Evolutionary conservation across 805 yeast genomes (phyloP).

Genomic region (Metschnikowia proteae): DNA sequence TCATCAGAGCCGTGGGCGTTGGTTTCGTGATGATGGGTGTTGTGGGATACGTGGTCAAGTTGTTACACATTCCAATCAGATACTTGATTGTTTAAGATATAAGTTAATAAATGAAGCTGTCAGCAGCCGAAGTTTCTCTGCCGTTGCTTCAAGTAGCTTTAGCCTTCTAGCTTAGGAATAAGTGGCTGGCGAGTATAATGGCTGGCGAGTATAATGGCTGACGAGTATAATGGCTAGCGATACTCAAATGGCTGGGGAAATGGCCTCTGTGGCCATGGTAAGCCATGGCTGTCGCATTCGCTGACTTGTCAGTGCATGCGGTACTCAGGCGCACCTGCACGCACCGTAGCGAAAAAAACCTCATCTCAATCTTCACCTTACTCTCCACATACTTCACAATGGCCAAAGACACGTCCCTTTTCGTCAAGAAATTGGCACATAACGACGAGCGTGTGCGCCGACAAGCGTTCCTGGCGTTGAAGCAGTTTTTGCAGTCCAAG

Average conservation of each 20-base stretch:
- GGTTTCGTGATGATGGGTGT: constrained; percentile 98
- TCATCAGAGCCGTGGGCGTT: constrained; percentile 92
- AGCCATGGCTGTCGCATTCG: not conserved
- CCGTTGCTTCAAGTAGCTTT: not conserved
- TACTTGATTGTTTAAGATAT: constrained; percentile 77
- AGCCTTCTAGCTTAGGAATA: too few relatives aligned
- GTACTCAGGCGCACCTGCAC: not conserved
- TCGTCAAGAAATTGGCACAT: constrained; percentile 81
- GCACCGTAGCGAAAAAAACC: constrained; percentile 2
- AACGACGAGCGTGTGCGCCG: constrained; percentile 75
- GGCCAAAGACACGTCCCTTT: constrained; percentile 39
- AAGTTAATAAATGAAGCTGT: not conserved
- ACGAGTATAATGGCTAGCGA: too few relatives aligned
- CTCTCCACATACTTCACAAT: constrained; percentile 7
- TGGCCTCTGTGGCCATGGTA: too few relatives aligned
- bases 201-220: too few relatives aligned
- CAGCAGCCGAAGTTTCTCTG: not conserved
- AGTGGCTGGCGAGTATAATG: too few relatives aligned
- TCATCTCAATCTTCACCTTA: constrained; percentile 1
- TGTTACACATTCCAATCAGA: constrained; percentile 93
- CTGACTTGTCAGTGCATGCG: too few relatives aligned
- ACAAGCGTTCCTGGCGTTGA: constrained; percentile 63
- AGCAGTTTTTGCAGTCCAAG: constrained; percentile 48
- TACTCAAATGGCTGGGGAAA: too few relatives aligned
- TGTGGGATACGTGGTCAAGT: constrained; percentile 92